Conservation (phyloP, 2,329 filamentous ascomycete genomes). For the Lasiodiplodia hormozganensis region DNA sequence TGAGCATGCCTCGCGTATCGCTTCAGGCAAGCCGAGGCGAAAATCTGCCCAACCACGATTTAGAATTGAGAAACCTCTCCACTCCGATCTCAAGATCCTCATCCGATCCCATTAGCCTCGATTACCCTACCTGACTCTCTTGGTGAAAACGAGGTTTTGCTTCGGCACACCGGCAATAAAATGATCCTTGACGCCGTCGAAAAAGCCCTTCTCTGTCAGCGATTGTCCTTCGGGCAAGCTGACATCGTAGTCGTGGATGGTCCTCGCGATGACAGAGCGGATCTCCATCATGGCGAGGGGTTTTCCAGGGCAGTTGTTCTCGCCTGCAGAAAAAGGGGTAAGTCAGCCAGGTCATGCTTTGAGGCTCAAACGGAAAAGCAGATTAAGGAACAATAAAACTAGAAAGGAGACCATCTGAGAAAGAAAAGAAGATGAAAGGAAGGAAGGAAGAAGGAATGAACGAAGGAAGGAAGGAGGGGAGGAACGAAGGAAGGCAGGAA, state of each 20-base stretch:
- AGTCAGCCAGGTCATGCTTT: background rate
- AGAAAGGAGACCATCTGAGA: background rate
- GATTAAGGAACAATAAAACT: background rate
- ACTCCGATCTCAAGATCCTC: background rate
- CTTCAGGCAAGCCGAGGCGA: too few relatives aligned
- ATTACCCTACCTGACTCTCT: background rate
- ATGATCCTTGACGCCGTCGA: conserved; percentile 36
- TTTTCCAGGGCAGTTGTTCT: conserved; percentile 20
- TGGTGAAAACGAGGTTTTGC: conserved; percentile 1
- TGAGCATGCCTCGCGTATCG: too few relatives aligned
- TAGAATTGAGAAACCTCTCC: background rate
- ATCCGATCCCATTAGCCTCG: background rate
- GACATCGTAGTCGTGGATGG: conserved; percentile 28
- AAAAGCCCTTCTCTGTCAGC: conserved; percentile 34
- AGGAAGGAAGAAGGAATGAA: too few relatives aligned
- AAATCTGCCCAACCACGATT: too few relatives aligned
- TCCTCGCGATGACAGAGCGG: conserved; percentile 10
- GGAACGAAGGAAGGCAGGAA: background rate
- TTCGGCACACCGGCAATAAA: conserved; percentile 35
- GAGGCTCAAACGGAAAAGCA: background rate
- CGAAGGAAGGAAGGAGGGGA: too few relatives aligned
- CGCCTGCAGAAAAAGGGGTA: background rate
- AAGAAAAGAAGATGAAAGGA: too few relatives aligned
- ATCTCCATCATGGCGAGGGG: conserved; percentile 19
- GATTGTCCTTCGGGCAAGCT: conserved; percentile 35